phyloP scores from a whole-genome alignment of 2,329 filamentous ascomycete genomes.

The Thelonectria rubi region DNA sequence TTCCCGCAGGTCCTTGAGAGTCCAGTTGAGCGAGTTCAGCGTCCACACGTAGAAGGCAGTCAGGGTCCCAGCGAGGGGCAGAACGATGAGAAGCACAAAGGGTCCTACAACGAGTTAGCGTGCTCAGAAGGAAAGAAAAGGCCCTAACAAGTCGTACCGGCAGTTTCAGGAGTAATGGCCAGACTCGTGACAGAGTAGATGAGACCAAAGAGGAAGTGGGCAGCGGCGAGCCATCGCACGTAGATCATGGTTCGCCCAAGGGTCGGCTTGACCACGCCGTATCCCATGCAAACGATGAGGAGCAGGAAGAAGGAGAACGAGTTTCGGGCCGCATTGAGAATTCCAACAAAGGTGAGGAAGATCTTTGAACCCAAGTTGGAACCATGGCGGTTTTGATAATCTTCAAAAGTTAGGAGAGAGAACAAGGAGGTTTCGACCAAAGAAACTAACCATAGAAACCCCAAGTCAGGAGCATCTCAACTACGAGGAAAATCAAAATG shows the following conservation, averaged over 20 bases:
- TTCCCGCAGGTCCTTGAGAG: constrained; percentile 94
- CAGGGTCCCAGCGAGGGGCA: constrained; percentile 89
- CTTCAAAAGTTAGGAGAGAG: constrained; percentile 57
- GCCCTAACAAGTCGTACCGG: constrained; percentile 59
- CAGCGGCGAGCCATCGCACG: constrained; percentile 88
- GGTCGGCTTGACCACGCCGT: constrained; percentile 94
- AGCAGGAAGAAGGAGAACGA: constrained; percentile 98
- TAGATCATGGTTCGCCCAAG: constrained; percentile 94
- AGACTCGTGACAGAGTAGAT: constrained; percentile 92
- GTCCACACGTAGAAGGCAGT: constrained; percentile 99
- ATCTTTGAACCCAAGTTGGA: constrained; percentile 84
- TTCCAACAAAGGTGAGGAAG: constrained; percentile 88
- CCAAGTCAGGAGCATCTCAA: constrained; percentile 99
- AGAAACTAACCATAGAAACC: constrained; percentile 82
- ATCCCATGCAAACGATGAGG: constrained; percentile 99
- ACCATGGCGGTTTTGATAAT: constrained; percentile 92
- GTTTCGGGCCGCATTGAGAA: constrained; percentile 92
- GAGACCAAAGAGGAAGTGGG: constrained; percentile 93
- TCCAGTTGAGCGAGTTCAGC: constrained; percentile 90
- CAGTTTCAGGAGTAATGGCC: constrained; percentile 86
- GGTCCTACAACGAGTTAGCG: constrained; percentile 65
- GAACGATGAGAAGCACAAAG: constrained; percentile 89
- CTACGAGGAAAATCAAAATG: constrained; percentile 90
- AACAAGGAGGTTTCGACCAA: neutral
- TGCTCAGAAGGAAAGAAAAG: neutral